Evolutionary conservation across 2,329 filamentous ascomycete genomes (phyloP).

Genomic region (Emmonsiellopsis sp.): DNA sequence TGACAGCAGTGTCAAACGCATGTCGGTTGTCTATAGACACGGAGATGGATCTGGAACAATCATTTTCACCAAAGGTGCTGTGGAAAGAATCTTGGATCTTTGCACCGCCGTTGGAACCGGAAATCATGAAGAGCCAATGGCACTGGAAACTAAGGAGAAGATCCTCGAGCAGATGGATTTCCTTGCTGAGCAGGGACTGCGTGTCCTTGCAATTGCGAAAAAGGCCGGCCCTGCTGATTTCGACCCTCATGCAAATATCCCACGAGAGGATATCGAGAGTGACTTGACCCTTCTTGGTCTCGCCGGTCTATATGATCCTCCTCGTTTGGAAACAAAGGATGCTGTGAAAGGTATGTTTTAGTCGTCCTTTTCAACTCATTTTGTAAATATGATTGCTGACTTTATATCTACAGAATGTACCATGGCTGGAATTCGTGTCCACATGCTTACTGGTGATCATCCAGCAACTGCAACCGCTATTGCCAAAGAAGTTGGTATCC

Average conservation of each 20-base stretch:
- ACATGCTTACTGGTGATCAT: conserved; percentile 51
- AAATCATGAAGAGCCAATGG: conserved; percentile 32
- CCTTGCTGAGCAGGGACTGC: conserved; percentile 50
- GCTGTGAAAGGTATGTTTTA: conserved; percentile 35
- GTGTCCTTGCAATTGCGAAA: conserved; percentile 50
- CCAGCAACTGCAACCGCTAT: conserved; percentile 49
- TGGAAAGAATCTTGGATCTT: conserved; percentile 31
- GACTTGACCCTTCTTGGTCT: conserved; percentile 50
- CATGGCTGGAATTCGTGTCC: conserved; percentile 48
- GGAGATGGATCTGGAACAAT: conserved; percentile 24
- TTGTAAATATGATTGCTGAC: conserved; percentile 7
- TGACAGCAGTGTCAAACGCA: conserved; percentile 56
- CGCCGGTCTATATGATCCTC: conserved; percentile 54
- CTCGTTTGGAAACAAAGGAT: conserved; percentile 49
- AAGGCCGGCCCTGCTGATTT: conserved; percentile 20
- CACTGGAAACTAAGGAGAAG: conserved; percentile 31
- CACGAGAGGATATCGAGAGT: conserved; percentile 43
- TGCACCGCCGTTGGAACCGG: conserved; percentile 41
- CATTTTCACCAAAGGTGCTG: conserved; percentile 36
- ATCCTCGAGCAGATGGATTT: conserved; percentile 49
- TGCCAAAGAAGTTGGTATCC: conserved; percentile 49
- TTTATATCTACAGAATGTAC: conserved; percentile 31
- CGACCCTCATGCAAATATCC: conserved; percentile 24
- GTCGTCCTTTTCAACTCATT: neutral
- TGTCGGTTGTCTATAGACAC: conserved; percentile 52